Evolutionary conservation across 2,329 filamentous ascomycete species (phyloP), one percentile per base, ranked within the genome.

Genomic region (Calonectria pseudoturangicola): DNA sequence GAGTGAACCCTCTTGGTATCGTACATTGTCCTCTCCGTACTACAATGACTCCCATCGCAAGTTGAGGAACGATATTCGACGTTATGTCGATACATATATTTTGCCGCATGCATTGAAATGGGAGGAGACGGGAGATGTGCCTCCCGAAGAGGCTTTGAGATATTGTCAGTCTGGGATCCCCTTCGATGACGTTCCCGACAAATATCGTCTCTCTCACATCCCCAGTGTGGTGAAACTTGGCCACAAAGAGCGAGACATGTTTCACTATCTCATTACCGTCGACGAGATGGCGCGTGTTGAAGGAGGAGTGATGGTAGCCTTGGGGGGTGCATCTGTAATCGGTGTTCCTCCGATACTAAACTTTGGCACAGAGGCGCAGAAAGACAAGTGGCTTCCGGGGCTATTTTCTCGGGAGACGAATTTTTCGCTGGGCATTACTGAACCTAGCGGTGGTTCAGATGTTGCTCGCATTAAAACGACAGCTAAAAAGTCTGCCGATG

Each of bases 101-200:
- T 25, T 66, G 5, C 63, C 47, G 3, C 21, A 30, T 18, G 63
- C 50, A 10, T 27, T 51, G 9, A 47, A 66, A 30, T 66, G 63
- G 63, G 63, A 66, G n/a, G 63, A 66, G 16, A 66, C 54, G 9
- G 63, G 63, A 6, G 47, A 54, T 9, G 63, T 66, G 4, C 48
- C 63, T 3, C 63, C 39, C 1, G 48, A 66, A 16, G 63, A 66
- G 16, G 36, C 47, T 0, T 18, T 50, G 27, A 50, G 63, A 21
- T 66, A 66, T 18, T 48, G 36, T 9, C 63, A 66, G n/a, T 50
- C 63, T 10, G 63, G 63, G 1, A 25, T 66, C 9, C 47, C 63
- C 7, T 54, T 66, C 16, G 47, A 66, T 28, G 63, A 66, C 10
- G 39, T 66, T 3, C 63, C 48, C 7, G 63, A 50, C 33, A 8